Percentiles rank a stretch among this genome's conserved stretches.
Conservation (phyloP, 1,139 yeast genomes). For the Magnusiomyces starmeri region DNA sequence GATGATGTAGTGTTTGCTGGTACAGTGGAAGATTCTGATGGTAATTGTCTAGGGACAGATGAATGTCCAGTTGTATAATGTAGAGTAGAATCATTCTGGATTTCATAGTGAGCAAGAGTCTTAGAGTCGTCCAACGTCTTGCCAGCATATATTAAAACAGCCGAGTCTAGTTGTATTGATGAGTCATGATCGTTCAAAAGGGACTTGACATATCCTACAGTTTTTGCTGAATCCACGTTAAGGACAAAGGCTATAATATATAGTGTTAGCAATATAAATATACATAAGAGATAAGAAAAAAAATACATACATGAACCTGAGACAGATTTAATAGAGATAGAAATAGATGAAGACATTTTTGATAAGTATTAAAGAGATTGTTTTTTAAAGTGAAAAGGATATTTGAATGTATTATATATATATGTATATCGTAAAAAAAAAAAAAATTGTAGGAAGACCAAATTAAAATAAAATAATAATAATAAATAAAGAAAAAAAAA, state of each 20-base stretch:
- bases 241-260: constrained; percentile 9
- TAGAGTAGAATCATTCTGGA: constrained; percentile 69
- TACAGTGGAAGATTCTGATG: constrained; percentile 9
- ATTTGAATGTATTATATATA: too few species aligned
- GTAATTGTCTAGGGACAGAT: constrained; percentile 8
- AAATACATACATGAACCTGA: constrained; percentile 11
- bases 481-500: not conserved
- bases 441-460: too few species aligned
- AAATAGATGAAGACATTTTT: constrained; percentile 7
- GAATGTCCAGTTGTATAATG: constrained; percentile 47
- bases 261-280: not conserved
- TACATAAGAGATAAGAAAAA: not conserved
- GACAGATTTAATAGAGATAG: constrained; percentile 13
- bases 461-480: too few species aligned
- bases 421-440: not conserved
- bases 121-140: constrained; percentile 74
- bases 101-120: constrained; percentile 72
- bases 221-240: constrained; percentile 13
- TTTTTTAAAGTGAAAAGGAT: not conserved
- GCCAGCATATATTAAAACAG: constrained; percentile 38
- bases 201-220: constrained; percentile 13
- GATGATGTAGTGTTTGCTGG: constrained; percentile 18
- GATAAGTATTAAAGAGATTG: constrained; percentile 1
- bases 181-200: constrained; percentile 12
- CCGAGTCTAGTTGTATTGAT: constrained; percentile 10